These are phyloP conservation scores for Olyra latifolia DNA, from an alignment of 176 grass and related monocot genomes.

Conservation along the genomic window DNA sequence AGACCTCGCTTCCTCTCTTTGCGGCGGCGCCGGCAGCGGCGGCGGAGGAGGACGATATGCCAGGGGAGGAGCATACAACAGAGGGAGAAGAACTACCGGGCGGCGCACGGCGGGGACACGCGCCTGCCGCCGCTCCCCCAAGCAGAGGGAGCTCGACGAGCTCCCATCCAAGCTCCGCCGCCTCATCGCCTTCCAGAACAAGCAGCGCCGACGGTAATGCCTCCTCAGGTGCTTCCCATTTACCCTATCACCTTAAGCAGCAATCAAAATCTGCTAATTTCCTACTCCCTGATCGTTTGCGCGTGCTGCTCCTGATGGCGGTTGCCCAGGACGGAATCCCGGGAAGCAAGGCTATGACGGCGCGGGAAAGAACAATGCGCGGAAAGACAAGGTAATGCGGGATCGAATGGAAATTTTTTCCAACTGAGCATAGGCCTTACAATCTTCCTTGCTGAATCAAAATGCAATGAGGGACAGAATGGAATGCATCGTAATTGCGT, in stretches of 20 bases:
- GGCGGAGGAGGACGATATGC: conserved; percentile 42
- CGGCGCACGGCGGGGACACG: conserved; percentile 55
- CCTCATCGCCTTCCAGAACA: conserved; percentile 75
- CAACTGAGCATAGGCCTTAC: too few relatives aligned
- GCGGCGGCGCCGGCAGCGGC: not conserved
- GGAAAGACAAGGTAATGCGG: conserved; percentile 29
- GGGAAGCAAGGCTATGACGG: conserved; percentile 1
- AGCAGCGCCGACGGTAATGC: not conserved
- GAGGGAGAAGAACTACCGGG: conserved; percentile 89
- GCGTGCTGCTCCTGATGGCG: not conserved
- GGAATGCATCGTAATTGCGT: not conserved
- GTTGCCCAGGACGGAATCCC: not conserved
- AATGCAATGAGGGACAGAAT: not conserved
- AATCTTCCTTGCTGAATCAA: not conserved
- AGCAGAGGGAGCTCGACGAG: conserved; percentile 69
- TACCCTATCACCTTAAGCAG: not conserved
- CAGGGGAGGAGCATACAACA: conserved; percentile 58
- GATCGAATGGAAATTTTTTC: not conserved
- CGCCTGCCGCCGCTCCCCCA: conserved; percentile 76
- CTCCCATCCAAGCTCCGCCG: conserved; percentile 82
- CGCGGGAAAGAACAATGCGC: conserved; percentile 15
- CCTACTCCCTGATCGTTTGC: not conserved
- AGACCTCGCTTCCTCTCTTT: too few relatives aligned
- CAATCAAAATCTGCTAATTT: not conserved
- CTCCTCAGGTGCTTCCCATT: conserved; percentile 18